Percentiles rank a stretch among this genome's conserved stretches.
Conservation (phyloP, 2,329 filamentous ascomycete species). For the Monosporascus sp. region DNA sequence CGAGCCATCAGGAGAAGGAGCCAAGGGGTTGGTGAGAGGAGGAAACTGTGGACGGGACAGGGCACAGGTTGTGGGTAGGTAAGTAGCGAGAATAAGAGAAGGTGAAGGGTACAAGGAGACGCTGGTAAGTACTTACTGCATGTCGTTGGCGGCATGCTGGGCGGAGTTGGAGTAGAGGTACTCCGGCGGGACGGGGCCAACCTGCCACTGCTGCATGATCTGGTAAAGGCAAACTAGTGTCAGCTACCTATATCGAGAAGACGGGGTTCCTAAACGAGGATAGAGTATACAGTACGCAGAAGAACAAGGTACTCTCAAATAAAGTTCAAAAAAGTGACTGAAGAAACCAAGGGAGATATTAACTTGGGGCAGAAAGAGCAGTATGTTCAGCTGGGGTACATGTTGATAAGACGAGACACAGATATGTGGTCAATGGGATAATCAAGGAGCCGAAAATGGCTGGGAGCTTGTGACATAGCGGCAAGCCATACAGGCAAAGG, state of each 20-base stretch:
- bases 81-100: conserved; percentile 20
- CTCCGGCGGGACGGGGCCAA: conserved; percentile 52
- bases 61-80: conserved; percentile 5
- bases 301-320: background rate
- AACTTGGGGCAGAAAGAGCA: background rate
- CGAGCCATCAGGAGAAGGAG: conserved; percentile 16
- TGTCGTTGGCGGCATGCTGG: conserved; percentile 46
- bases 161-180: conserved; percentile 51
- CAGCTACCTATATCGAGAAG: conserved; percentile 14
- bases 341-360: background rate
- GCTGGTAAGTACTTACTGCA: conserved; percentile 50
- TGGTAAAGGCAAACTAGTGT: conserved; percentile 29
- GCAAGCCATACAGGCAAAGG: background rate
- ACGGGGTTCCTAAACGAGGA: background rate
- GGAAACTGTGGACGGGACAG: conserved; percentile 3
- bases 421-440: background rate
- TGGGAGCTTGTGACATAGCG: background rate
- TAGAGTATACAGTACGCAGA: background rate
- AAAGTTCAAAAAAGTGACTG: background rate
- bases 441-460: background rate
- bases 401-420: background rate
- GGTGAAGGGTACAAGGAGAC: conserved; percentile 17
- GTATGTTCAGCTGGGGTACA: background rate
- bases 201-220: conserved; percentile 59
- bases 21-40: conserved; percentile 5